A percentile compares a stretch with the other conserved stretches of the same genome.
Evolutionary conservation across 2,329 filamentous ascomycete genomes (phyloP).

Genomic region (Didymosphaeria variabile): DNA sequence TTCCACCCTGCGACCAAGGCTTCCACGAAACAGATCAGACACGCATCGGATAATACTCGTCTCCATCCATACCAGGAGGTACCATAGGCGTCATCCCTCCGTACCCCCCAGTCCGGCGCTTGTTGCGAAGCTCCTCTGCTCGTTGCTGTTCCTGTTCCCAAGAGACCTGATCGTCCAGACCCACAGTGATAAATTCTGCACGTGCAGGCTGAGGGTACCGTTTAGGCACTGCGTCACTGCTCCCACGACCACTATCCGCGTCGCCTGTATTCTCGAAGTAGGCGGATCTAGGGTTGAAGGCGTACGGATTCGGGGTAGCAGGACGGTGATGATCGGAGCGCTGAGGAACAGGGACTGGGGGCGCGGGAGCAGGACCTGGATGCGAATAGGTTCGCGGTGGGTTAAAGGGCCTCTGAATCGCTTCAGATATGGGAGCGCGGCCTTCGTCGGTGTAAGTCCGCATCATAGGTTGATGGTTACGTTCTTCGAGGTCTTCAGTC

Average conservation of each 20-base stretch:
- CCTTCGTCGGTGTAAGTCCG: neutral
- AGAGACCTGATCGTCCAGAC: neutral
- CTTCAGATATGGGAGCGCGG: no score
- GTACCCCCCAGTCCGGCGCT: conserved; percentile 4
- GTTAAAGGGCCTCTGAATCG: no score
- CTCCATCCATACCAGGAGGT: neutral
- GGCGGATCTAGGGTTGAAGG: neutral
- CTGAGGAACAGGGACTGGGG: neutral
- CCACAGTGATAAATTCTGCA: neutral
- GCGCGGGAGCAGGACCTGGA: neutral
- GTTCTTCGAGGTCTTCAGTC: neutral
- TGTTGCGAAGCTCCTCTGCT: neutral
- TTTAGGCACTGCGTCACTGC: neutral
- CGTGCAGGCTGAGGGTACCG: neutral
- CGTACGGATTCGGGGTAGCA: neutral
- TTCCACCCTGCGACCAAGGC: no score
- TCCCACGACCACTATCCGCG: neutral
- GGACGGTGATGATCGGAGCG: neutral
- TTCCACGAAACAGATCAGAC: neutral
- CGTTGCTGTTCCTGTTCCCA: neutral
- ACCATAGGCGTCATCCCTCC: neutral
- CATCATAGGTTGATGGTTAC: neutral
- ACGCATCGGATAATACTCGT: neutral
- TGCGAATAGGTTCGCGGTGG: neutral
- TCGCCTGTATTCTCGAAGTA: neutral